Evolutionary conservation across 148 eudicot species (phyloP).

Genomic region (Rhododendron kiyosumense): DNA sequence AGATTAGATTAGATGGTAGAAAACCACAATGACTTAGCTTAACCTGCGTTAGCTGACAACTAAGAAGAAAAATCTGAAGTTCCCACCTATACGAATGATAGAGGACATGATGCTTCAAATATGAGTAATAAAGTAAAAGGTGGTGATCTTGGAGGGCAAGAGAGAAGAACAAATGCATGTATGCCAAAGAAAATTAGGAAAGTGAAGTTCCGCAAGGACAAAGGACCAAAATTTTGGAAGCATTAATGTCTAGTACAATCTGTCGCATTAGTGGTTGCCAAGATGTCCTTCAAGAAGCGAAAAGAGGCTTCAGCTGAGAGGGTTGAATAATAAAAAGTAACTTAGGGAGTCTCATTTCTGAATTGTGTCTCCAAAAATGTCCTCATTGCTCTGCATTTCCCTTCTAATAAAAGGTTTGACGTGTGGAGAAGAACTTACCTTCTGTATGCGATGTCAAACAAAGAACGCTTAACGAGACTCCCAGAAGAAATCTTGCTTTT

Average conservation of each 20-base stretch:
- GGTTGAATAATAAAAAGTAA: not conserved
- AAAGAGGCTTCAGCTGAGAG: not conserved
- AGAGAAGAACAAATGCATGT: not conserved
- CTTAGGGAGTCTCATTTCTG: not conserved
- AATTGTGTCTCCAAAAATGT: not conserved
- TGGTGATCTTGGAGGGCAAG: not conserved
- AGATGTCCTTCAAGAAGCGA: not conserved
- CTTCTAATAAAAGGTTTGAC: not conserved
- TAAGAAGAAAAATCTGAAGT: not conserved
- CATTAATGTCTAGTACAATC: not conserved
- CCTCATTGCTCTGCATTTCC: not conserved
- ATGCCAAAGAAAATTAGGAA: not conserved
- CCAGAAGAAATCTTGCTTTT: constrained; percentile 78
- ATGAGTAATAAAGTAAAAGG: not conserved
- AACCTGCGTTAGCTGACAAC: not conserved
- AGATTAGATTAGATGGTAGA: not conserved
- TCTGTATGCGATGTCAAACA: constrained; percentile 72
- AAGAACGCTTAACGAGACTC: constrained; percentile 45
- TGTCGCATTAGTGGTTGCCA: not conserved
- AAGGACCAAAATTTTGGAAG: not conserved
- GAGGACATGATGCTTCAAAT: not conserved
- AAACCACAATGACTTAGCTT: not conserved
- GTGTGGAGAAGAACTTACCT: constrained; percentile 33
- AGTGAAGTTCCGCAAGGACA: not conserved
- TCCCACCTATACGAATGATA: not conserved